A percentile compares a stretch with the other conserved stretches of the same genome.
Conservation (phyloP, 192 early-diverging fungal genomes). For the Rhizophagus clarus region DNA sequence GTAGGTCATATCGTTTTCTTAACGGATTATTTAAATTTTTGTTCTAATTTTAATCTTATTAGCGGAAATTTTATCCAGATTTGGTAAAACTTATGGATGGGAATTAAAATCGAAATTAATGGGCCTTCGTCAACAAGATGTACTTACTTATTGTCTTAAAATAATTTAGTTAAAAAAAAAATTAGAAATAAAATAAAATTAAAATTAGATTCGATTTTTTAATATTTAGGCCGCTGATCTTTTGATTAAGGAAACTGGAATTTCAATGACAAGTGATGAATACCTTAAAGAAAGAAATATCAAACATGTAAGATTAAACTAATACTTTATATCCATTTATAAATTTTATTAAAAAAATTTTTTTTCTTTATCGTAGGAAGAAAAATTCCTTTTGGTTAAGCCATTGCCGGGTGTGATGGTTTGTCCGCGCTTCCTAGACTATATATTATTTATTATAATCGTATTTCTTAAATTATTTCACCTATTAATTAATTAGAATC, state of each 20-base stretch:
- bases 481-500: constrained; percentile 1
- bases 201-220: no score
- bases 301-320: constrained; percentile 42
- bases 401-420: constrained; percentile 24
- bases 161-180: no score
- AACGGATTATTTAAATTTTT: background rate
- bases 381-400: constrained; percentile 8
- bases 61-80: constrained; percentile 75
- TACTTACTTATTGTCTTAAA: constrained; percentile 17
- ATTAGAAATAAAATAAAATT: background rate
- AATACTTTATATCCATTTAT: constrained; percentile 19
- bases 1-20: background rate
- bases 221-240: constrained; percentile 52
- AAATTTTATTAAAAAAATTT: background rate
- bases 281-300: constrained; percentile 65
- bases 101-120: constrained; percentile 76
- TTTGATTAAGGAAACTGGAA: constrained; percentile 65
- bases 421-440: background rate
- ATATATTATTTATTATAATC: background rate
- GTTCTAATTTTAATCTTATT: background rate
- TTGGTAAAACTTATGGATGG: constrained; percentile 64
- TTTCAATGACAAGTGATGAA: constrained; percentile 80
- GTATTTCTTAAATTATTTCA: background rate
- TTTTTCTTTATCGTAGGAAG: background rate
- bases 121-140: constrained; percentile 64